A percentile compares a stretch with the other conserved stretches of the same genome.
phyloP scores from a whole-genome alignment of 768 basidiomycete species.

The Trametes cingulata region DNA sequence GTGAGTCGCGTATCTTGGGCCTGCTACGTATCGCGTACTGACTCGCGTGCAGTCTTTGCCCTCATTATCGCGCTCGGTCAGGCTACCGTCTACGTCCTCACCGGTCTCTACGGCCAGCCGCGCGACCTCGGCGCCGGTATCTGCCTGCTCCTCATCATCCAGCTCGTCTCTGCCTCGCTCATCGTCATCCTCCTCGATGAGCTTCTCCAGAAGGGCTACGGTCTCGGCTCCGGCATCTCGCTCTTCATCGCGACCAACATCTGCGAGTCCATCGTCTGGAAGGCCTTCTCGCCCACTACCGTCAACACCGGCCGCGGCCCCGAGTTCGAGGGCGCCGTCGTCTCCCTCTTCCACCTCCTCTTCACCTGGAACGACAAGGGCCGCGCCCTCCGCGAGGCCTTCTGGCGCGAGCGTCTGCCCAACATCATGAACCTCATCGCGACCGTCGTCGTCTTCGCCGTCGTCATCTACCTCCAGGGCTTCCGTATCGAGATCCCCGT shows the following conservation, averaged over 20 bases:
- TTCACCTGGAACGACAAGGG: conserved; percentile 99
- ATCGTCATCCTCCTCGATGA: conserved; percentile 99
- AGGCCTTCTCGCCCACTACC: conserved; percentile 97
- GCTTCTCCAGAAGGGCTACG: conserved; percentile 98
- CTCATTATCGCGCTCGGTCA: conserved; percentile 96
- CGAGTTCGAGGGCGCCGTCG: conserved; percentile 96
- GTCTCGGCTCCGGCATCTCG: conserved; percentile 97
- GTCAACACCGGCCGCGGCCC: conserved; percentile 97
- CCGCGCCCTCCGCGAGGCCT: conserved; percentile 94
- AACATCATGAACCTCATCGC: conserved; percentile 98
- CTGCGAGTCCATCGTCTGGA: conserved; percentile 99
- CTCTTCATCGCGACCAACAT: conserved; percentile 99
- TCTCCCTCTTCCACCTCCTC: conserved; percentile 94
- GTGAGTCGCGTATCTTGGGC: conserved; percentile 42
- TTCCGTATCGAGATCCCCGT: conserved; percentile 99
- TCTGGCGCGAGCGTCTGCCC: conserved; percentile 95
- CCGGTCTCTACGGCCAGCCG: conserved; percentile 95
- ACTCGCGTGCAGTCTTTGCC: conserved; percentile 74
- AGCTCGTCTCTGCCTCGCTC: conserved; percentile 89
- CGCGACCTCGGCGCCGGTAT: conserved; percentile 93
- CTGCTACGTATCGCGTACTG: neutral
- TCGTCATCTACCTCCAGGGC: conserved; percentile 97
- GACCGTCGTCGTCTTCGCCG: conserved; percentile 87
- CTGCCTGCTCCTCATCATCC: conserved; percentile 94
- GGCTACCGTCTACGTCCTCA: conserved; percentile 94